Conservation (phyloP, 352 stramenopile species). For the Detonula confervacea region DNA sequence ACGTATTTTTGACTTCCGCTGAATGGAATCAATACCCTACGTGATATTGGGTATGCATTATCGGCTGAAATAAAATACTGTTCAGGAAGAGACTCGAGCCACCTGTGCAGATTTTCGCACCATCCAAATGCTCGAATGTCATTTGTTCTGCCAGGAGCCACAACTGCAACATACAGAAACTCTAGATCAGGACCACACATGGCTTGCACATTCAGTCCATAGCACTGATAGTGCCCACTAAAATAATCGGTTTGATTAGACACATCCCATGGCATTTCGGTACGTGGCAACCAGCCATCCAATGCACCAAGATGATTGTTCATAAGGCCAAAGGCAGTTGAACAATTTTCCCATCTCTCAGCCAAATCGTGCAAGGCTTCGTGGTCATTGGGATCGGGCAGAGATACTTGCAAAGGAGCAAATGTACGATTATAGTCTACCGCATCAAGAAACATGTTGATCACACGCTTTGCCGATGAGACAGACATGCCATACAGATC, state of each 20-base stretch:
- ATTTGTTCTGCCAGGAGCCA: constrained; percentile 34
- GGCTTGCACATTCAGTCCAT: constrained; percentile 48
- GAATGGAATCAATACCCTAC: constrained; percentile 9
- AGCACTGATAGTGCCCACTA: constrained; percentile 46
- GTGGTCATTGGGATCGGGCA: constrained; percentile 20
- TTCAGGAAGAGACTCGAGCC: constrained; percentile 12
- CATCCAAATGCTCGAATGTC: constrained; percentile 21
- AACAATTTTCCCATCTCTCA: neutral
- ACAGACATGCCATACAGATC: constrained; percentile 28
- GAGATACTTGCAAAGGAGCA: constrained; percentile 4
- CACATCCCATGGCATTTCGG: constrained; percentile 12
- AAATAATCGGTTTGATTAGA: constrained; percentile 39
- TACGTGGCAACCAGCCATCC: constrained; percentile 29
- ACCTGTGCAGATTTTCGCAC: constrained; percentile 16
- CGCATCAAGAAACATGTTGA: constrained; percentile 33
- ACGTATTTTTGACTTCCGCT: neutral
- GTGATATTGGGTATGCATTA: constrained; percentile 11
- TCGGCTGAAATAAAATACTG: constrained; percentile 10
- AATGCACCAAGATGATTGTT: constrained; percentile 30
- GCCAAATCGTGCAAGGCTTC: constrained; percentile 17
- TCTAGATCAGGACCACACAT: constrained; percentile 42
- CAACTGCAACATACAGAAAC: constrained; percentile 41
- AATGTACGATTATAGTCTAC: constrained; percentile 17
- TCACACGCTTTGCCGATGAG: constrained; percentile 16
- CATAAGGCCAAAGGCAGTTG: constrained; percentile 3